Conservation (phyloP, 1,284 basidiomycete species). For the Trichosporon sp. region DNA sequence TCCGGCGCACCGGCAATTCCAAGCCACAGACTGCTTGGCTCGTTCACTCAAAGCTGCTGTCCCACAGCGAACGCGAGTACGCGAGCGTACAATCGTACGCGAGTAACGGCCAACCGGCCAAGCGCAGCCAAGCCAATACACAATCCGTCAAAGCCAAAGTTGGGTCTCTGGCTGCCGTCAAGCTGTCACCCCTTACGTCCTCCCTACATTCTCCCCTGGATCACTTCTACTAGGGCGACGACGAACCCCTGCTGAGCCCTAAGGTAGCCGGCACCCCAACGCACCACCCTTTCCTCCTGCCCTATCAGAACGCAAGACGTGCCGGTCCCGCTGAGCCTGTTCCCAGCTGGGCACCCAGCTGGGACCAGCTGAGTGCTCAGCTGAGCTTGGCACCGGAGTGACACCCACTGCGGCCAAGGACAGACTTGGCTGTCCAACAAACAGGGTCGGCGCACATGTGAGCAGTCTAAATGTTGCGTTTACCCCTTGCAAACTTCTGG, state of each 20-base stretch:
- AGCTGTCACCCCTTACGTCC: neutral
- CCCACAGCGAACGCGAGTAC: no score
- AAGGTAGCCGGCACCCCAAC: neutral
- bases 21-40: neutral
- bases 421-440: no score
- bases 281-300: neutral
- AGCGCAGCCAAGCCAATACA: no score
- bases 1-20: slow-evolving; percentile 3
- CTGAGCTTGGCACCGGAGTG: neutral
- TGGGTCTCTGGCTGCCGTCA: neutral
- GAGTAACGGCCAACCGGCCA: no score
- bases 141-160: neutral
- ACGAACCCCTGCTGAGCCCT: neutral
- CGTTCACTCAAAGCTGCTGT: no score
- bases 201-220: neutral
- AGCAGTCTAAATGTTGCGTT: slow-evolving; percentile 15
- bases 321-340: neutral
- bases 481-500: neutral
- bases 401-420: neutral
- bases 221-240: neutral
- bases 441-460: slow-evolving; percentile 2
- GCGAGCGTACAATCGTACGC: no score
- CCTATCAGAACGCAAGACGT: neutral
- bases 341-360: neutral
- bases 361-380: neutral